Percentiles rank a stretch among this genome's conserved stretches.
phyloP scores from a whole-genome alignment of 257 asterid species.

The Rhazya stricta region DNA sequence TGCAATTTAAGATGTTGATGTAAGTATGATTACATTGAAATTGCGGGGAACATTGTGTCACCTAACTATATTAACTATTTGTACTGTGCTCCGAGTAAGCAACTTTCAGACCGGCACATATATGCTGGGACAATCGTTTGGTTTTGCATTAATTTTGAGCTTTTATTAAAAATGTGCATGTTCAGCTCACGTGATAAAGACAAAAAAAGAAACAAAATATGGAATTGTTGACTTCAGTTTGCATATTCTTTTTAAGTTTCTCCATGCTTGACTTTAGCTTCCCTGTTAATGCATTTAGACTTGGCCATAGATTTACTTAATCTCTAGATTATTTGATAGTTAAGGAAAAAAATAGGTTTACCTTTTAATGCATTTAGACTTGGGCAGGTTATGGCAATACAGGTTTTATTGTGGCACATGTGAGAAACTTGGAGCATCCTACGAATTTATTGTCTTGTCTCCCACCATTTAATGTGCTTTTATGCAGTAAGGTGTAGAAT shows the following conservation, averaged over 20 bases:
- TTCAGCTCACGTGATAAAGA: background rate
- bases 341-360: background rate
- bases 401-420: constrained; percentile 21
- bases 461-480: constrained; percentile 42
- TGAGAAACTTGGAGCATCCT: constrained; percentile 28
- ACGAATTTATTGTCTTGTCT: constrained; percentile 46
- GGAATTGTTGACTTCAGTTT: constrained; percentile 4
- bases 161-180: constrained; percentile 15
- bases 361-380: background rate
- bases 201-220: background rate
- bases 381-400: too few species aligned
- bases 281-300: background rate
- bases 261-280: background rate
- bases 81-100: constrained; percentile 22
- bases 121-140: constrained; percentile 19
- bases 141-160: constrained; percentile 12
- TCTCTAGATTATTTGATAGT: too few species aligned
- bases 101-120: constrained; percentile 24
- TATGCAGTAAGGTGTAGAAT: constrained; percentile 14
- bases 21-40: constrained; percentile 46
- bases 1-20: constrained; percentile 18
- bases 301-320: too few species aligned
- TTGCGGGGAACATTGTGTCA: constrained; percentile 26
- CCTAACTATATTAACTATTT: constrained; percentile 35
- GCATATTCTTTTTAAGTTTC: background rate